These are phyloP conservation scores for Blastobotrys aristatus DNA, from an alignment of 1,139 yeast genomes.

Conservation along the genomic window DNA sequence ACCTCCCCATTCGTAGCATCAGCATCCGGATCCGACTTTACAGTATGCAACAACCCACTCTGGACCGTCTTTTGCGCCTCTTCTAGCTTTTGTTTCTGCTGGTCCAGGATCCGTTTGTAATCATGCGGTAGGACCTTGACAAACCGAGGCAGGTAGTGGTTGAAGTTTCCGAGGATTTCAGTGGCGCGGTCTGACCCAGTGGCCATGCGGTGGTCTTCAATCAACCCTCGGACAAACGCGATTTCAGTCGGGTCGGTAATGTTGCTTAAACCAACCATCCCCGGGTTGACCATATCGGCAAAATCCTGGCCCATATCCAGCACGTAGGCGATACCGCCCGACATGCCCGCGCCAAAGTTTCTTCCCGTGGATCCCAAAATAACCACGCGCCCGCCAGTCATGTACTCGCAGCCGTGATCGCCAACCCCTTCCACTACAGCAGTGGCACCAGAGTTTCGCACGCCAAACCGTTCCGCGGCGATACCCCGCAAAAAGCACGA, in stretches of 20 bases:
- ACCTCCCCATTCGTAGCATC: constrained; percentile 88
- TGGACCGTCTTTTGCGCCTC: constrained; percentile 53
- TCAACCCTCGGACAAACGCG: constrained; percentile 87
- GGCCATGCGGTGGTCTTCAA: constrained; percentile 93
- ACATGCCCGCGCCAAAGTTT: constrained; percentile 98
- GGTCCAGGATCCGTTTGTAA: constrained; percentile 83
- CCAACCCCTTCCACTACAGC: constrained; percentile 97
- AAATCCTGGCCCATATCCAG: constrained; percentile 94
- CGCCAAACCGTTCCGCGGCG: constrained; percentile 98
- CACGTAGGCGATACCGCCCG: constrained; percentile 98
- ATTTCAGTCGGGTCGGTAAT: constrained; percentile 86
- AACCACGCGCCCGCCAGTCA: constrained; percentile 98
- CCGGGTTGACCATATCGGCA: constrained; percentile 69
- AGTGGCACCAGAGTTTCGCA: constrained; percentile 96
- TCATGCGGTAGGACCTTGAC: constrained; percentile 92
- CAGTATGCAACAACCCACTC: constrained; percentile 54
- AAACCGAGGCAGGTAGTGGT: constrained; percentile 80
- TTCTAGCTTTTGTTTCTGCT: constrained; percentile 62
- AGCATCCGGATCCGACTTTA: constrained; percentile 74
- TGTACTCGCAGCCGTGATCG: constrained; percentile 98
- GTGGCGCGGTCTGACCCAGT: constrained; percentile 90
- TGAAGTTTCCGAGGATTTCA: constrained; percentile 76
- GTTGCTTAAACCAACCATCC: constrained; percentile 72
- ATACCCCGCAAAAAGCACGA: constrained; percentile 91
- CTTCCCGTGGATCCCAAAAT: constrained; percentile 90